phyloP scores from a whole-genome alignment of 352 stramenopile genomes.

The Phytophthora idaei region DNA sequence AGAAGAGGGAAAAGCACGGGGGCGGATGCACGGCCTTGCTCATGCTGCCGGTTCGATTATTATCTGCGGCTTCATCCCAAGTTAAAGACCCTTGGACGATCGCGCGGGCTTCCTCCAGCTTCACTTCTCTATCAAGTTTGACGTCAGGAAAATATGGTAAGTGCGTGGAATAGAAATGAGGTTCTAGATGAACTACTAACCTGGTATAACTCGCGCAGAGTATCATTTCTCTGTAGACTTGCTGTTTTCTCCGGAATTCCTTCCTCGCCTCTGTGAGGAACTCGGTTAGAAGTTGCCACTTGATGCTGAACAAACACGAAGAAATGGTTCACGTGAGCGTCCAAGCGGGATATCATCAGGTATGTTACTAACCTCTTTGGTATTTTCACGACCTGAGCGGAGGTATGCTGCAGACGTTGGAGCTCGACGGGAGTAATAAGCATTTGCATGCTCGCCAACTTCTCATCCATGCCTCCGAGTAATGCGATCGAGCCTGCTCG shows the following conservation, averaged over 20 bases:
- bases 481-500: constrained; percentile 31
- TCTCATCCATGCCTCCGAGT: constrained; percentile 64
- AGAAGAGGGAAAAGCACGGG: constrained; percentile 64
- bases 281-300: constrained; percentile 59
- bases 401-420: constrained; percentile 67
- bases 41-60: constrained; percentile 13
- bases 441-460: constrained; percentile 74
- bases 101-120: constrained; percentile 68
- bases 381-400: constrained; percentile 70
- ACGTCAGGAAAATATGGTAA: neutral
- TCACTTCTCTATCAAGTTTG: constrained; percentile 45
- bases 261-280: constrained; percentile 49
- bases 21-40: constrained; percentile 17
- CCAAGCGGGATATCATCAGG: neutral
- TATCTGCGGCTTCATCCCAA: constrained; percentile 34
- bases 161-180: neutral
- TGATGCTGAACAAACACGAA: constrained; percentile 44
- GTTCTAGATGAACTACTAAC: constrained; percentile 20
- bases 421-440: constrained; percentile 81
- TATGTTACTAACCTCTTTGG: constrained; percentile 48
- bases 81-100: constrained; percentile 68
- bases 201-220: constrained; percentile 56
- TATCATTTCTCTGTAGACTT: constrained; percentile 57
- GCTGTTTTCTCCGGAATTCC: constrained; percentile 47
- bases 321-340: neutral